These are phyloP conservation scores for Aleurites moluccanus DNA, from an alignment of 441 rosid genomes.

Conservation along the genomic window DNA sequence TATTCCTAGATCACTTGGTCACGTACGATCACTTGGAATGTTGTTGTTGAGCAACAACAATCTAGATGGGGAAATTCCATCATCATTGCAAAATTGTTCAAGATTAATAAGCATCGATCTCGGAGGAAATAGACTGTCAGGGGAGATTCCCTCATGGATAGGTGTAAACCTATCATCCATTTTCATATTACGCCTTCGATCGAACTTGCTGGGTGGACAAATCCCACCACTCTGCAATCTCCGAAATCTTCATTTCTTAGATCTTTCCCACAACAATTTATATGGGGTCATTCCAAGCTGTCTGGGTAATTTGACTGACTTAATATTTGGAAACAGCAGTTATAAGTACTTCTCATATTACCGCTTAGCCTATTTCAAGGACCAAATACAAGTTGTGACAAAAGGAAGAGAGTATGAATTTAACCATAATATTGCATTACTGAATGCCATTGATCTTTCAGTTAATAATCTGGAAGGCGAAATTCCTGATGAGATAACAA, in stretches of 20 bases:
- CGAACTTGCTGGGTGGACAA: conserved; percentile 41
- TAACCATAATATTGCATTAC: conserved; percentile 22
- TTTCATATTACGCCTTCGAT: conserved; percentile 28
- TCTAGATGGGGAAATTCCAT: conserved; percentile 49
- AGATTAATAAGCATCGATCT: conserved; percentile 45
- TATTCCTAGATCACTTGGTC: conserved; percentile 46
- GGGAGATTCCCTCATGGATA: conserved; percentile 31
- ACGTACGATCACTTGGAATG: conserved; percentile 44
- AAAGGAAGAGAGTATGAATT: conserved; percentile 34
- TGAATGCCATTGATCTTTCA: conserved; percentile 43
- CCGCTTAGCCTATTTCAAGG: conserved; percentile 33
- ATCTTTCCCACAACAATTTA: conserved; percentile 41
- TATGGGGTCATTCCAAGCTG: conserved; percentile 51
- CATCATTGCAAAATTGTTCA: conserved; percentile 47
- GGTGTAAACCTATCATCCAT: conserved; percentile 24
- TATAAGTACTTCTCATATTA: conserved; percentile 23
- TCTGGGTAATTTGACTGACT: conserved; percentile 40
- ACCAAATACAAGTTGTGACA: conserved; percentile 33
- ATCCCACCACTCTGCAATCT: conserved; percentile 40
- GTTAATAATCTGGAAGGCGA: conserved; percentile 45
- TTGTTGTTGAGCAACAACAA: conserved; percentile 54
- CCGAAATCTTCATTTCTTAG: conserved; percentile 39
- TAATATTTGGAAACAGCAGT: conserved; percentile 29
- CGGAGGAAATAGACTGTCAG: conserved; percentile 29
- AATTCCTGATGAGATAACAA: conserved; percentile 44